Percentiles rank a stretch among this genome's conserved stretches.
Evolutionary conservation across 106 monocot genomes (phyloP).

Genomic region (Xerophyta viscosa): DNA sequence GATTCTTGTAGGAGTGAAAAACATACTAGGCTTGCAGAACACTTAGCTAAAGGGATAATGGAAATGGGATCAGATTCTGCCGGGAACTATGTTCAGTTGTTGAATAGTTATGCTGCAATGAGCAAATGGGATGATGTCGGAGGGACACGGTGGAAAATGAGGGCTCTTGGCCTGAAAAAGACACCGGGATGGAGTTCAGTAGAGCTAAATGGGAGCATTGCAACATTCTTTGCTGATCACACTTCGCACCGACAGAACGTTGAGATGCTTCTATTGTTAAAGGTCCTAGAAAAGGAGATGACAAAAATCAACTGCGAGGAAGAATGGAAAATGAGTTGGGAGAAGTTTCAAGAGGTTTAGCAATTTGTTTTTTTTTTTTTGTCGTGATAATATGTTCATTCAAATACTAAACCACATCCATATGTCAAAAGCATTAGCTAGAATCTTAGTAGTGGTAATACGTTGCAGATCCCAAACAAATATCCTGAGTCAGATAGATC

Average conservation of each 20-base stretch:
- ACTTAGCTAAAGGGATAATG: constrained; percentile 33
- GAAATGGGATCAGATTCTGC: constrained; percentile 35
- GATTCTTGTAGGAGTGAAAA: constrained; percentile 42
- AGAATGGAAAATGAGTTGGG: too few relatives aligned
- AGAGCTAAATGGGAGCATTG: constrained; percentile 33
- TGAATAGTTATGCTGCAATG: constrained; percentile 41
- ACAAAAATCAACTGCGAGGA: too few relatives aligned
- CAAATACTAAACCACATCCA: too few relatives aligned
- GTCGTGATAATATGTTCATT: too few relatives aligned
- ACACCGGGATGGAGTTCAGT: constrained; percentile 73
- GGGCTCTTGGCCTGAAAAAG: constrained; percentile 49
- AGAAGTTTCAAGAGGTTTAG: too few relatives aligned
- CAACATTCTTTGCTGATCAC: constrained; percentile 46
- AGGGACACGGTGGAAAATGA: constrained; percentile 43
- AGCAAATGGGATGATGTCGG: constrained; percentile 51
- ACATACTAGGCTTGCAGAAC: constrained; percentile 18
- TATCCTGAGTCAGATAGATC: too few relatives aligned
- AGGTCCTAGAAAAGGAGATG: constrained; percentile 15
- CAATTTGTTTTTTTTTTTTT: too few relatives aligned
- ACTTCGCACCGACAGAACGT: constrained; percentile 24
- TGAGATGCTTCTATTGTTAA: constrained; percentile 30
- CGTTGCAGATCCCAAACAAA: too few relatives aligned
- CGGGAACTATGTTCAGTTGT: constrained; percentile 59
- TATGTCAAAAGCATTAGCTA: too few relatives aligned
- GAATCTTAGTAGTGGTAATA: too few relatives aligned